Conservation (phyloP, 352 stramenopile species). For the Globisporangium cystogenes region DNA sequence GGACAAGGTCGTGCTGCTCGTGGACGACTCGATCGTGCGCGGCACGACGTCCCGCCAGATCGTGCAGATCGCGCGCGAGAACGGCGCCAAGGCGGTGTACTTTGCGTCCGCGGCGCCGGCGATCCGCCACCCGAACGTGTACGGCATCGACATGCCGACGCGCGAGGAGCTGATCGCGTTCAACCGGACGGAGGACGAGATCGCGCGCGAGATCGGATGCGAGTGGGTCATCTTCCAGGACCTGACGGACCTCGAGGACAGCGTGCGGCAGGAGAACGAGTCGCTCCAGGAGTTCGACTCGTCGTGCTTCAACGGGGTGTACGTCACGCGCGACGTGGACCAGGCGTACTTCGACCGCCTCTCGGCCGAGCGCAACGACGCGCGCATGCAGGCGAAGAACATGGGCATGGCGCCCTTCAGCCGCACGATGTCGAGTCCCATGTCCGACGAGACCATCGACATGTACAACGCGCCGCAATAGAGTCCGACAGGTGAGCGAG, state of each 20-base stretch:
- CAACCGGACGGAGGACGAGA: conserved; percentile 91
- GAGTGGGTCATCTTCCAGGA: conserved; percentile 96
- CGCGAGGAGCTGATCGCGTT: conserved; percentile 97
- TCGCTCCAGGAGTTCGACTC: conserved; percentile 89
- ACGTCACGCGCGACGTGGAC: conserved; percentile 94
- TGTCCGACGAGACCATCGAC: conserved; percentile 83
- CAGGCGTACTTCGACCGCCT: conserved; percentile 82
- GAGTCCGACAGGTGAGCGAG: conserved; percentile 3
- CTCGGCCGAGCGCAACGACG: conserved; percentile 72
- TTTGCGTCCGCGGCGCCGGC: conserved; percentile 96
- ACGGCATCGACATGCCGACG: conserved; percentile 99
- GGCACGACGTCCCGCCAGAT: conserved; percentile 98
- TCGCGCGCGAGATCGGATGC: conserved; percentile 91
- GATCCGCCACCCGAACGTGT: conserved; percentile 99
- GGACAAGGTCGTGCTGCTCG: conserved; percentile 96
- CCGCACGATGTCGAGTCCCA: conserved; percentile 68
- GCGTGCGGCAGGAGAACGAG: conserved; percentile 66
- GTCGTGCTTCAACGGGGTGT: conserved; percentile 96
- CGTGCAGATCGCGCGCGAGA: conserved; percentile 98
- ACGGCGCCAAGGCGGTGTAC: conserved; percentile 94
- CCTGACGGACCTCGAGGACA: conserved; percentile 91
- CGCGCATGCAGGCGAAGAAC: conserved; percentile 84
- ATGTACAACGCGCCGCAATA: conserved; percentile 88
- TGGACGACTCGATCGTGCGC: conserved; percentile 99
- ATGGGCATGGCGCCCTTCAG: conserved; percentile 70